These are phyloP conservation scores for Aspergillus thermomutatus DNA, from an alignment of 2,329 filamentous ascomycete genomes.

Conservation along the genomic window DNA sequence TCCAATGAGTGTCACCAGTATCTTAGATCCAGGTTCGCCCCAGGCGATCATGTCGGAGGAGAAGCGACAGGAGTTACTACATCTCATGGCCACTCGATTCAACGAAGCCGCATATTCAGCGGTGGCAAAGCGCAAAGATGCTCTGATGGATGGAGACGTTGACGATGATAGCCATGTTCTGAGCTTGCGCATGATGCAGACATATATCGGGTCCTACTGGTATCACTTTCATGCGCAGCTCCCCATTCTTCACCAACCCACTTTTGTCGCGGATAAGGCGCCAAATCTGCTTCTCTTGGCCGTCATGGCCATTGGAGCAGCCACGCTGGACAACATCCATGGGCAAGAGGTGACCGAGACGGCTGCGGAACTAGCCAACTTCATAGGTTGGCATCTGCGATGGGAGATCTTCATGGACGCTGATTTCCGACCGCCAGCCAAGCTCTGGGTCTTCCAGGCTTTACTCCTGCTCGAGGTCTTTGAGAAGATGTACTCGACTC, in stretches of 20 bases:
- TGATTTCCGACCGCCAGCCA: conserved; percentile 86
- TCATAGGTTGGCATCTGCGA: conserved; percentile 86
- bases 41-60: conserved; percentile 81
- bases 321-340: conserved; percentile 80
- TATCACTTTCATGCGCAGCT: conserved; percentile 90
- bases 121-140: conserved; percentile 70
- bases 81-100: conserved; percentile 77
- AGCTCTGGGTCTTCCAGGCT: conserved; percentile 94
- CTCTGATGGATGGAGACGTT: conserved; percentile 74
- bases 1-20: conserved; percentile 84
- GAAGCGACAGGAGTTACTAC: conserved; percentile 78
- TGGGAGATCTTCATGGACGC: conserved; percentile 94
- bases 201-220: conserved; percentile 92
- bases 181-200: conserved; percentile 92
- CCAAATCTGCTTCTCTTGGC: conserved; percentile 80
- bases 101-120: conserved; percentile 75
- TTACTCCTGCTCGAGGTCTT: conserved; percentile 85
- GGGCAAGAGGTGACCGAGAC: conserved; percentile 69
- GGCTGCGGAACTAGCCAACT: conserved; percentile 81
- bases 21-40: conserved; percentile 74
- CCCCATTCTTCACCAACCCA: conserved; percentile 90
- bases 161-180: conserved; percentile 61
- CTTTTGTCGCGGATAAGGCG: conserved; percentile 83
- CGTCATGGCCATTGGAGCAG: conserved; percentile 89
- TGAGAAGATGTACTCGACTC: conserved; percentile 96